Conservation (phyloP, 2,329 filamentous ascomycete genomes). For the Emmonsia crescens region DNA sequence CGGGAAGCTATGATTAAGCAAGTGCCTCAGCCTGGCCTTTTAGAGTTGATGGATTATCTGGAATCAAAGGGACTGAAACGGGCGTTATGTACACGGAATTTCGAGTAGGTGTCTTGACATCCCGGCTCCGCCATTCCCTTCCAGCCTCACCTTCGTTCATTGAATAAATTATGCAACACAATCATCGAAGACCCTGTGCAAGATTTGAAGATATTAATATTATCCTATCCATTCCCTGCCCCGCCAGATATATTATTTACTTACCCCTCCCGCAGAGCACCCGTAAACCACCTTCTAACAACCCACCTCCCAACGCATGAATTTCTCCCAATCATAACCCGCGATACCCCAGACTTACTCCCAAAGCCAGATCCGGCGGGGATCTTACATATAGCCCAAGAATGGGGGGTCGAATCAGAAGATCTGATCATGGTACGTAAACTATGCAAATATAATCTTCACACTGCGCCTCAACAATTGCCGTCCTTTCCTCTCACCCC, state of each 20-base stretch:
- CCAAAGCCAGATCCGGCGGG: slow-evolving; percentile 85
- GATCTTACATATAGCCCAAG: slow-evolving; percentile 70
- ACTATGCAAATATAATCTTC: background rate
- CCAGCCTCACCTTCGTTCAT: background rate
- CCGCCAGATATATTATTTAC: background rate
- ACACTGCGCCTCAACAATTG: background rate
- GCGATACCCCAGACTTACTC: slow-evolving; percentile 54
- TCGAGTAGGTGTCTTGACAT: slow-evolving; percentile 49
- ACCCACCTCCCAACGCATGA: slow-evolving; percentile 59
- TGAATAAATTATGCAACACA: background rate
- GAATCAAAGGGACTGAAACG: slow-evolving; percentile 57
- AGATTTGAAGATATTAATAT: too few relatives aligned
- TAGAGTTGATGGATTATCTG: slow-evolving; percentile 70
- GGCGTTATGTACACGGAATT: slow-evolving; percentile 90
- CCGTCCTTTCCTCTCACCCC: background rate
- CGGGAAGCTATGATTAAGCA: slow-evolving; percentile 68
- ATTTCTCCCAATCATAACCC: slow-evolving; percentile 72
- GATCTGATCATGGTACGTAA: slow-evolving; percentile 47
- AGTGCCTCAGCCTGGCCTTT: slow-evolving; percentile 69
- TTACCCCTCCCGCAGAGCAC: slow-evolving; percentile 19
- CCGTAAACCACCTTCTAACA: slow-evolving; percentile 41
- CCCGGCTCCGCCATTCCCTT: background rate
- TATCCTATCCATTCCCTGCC: background rate
- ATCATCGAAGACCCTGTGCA: too few relatives aligned
- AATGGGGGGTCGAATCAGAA: slow-evolving; percentile 51